Base-by-base conservation (phyloP, 805 yeast species). In the Cyberlindnera japonica region DNA sequence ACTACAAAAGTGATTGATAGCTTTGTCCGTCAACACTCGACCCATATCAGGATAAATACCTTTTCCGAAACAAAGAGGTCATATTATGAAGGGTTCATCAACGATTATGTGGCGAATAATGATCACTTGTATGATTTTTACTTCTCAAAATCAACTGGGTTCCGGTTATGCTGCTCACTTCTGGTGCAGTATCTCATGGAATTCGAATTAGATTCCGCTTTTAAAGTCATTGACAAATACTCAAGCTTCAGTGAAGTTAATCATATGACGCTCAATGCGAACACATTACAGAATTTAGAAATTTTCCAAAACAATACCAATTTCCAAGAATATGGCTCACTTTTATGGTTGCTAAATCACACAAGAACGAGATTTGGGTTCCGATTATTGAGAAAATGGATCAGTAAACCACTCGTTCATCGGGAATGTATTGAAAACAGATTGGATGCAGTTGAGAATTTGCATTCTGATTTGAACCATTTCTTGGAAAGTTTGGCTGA, bases 331-430 rank as follows among this genome's bases (percentile, higher is more conserved):
- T 62, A 69, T 23, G 98, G 97, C 0, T 78, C 96, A 0, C 63
- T 91, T 12, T 58, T 85, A 13, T 86, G 95, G 89, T 65, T 87
- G 3, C 51, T 93, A 44, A 84, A 91, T 57, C 89, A 83, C 49
- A 86, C 98, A 0, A 64, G 77, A 24, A 86, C 98, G 0, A 68
- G 72, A 21, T 83, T 82, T 59, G 99, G 99, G 0, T 72, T 69
- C 33, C 62, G 96, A 39, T 51, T 77, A 43, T 58, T 93, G 12
- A 68, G 71, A 21, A 65, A 73, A 27, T 93, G 99, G 99, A 63
- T 90, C 0, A 68, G 78, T 1, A 68, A 72, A 44, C 99, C 99
- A 1, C 67, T 90, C 17, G 61, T 76, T 0, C 69, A 78, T 31
- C 64, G 68, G 22, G 68, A 63, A 2, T 63, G 63, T 8, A 83